Evolutionary conservation across 208 protist genomes (phyloP), one percentile per base, ranked within the genome.

Genomic region (Novymonas esmeraldas): DNA sequence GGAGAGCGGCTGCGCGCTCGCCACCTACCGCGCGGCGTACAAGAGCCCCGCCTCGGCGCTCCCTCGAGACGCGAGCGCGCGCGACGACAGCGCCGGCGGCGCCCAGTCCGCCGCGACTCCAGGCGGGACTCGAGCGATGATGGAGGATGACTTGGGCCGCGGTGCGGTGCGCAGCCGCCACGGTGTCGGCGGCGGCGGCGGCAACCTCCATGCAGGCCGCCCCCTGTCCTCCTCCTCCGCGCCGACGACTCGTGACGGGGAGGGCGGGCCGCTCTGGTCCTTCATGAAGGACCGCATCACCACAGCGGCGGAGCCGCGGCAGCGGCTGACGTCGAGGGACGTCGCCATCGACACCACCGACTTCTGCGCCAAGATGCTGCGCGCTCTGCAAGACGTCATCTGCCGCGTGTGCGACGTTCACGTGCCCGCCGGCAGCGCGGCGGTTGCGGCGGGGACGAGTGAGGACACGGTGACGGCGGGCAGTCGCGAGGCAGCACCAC

Each of bases 321-420:
- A 61, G 42, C 20, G 54, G 11, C 62, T 85, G 22, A 88, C 85
- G 18, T 88, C 82, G 41, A 71, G 74, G 59, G 61, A 87, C 31
- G 79, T 90, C 18, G 71, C 72, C 18, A 69, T 95, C 0, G 82
- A 95, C 62, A 89, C 92, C 82, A 73, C 60, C 7, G 86, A 95
- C 58, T 95, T 95, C 48, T 73, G 80, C 0, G 38, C 24, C 10
- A 92, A 91, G 57, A 81, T 86, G 7, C 87, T 88, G 57, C 13
- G 33, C 7, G 82, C 77, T 10, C 59, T 95, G 22, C 78, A 82
- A 34, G 51, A 68, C 10, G 75, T 88, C 42, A 75, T 95, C 31
- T 26, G 59, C 16, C 72, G 67, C 6, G 68, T 79, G 9, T 91
- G 73, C 61, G 79, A 61, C 7, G 71, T 82, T 31, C 26, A 31